Evolutionary conservation across 345 rosid species (phyloP).

Genomic region (Bretschneidera sinensis): DNA sequence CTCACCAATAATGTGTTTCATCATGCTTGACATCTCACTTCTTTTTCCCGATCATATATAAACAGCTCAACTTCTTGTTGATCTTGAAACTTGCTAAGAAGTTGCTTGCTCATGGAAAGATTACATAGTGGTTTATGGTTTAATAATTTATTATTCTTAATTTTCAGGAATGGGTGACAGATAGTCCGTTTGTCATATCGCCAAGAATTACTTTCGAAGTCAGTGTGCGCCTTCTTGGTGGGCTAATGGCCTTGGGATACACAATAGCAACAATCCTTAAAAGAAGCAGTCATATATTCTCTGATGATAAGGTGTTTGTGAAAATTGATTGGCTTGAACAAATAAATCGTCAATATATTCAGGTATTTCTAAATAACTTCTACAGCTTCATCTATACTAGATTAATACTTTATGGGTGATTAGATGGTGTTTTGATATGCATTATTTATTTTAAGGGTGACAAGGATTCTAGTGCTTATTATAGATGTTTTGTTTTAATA

Average conservation of each 20-base stretch:
- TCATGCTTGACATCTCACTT: not conserved
- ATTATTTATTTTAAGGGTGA: too few relatives aligned
- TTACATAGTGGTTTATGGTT: not conserved
- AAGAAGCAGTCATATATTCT: conserved; percentile 87
- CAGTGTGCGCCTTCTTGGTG: conserved; percentile 96
- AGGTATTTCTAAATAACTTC: conserved; percentile 41
- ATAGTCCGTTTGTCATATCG: conserved; percentile 94
- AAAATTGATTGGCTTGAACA: conserved; percentile 97
- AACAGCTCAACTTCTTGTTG: too few relatives aligned
- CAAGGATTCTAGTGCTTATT: too few relatives aligned
- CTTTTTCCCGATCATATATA: not conserved
- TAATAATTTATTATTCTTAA: conserved; percentile 6
- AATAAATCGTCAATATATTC: conserved; percentile 78
- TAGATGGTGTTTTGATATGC: not conserved
- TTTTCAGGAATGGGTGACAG: conserved; percentile 92
- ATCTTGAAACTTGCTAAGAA: not conserved
- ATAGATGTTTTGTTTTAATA: too few relatives aligned
- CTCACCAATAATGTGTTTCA: not conserved
- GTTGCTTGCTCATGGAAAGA: not conserved
- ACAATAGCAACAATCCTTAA: conserved; percentile 94
- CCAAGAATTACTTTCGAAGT: conserved; percentile 99
- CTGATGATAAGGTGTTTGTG: conserved; percentile 67
- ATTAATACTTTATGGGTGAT: conserved; percentile 3
- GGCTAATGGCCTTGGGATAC: conserved; percentile 97
- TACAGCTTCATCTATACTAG: not conserved